Evolutionary conservation across 177 flowering plant species (phyloP).

Genomic region (Vitis hybrid): DNA sequence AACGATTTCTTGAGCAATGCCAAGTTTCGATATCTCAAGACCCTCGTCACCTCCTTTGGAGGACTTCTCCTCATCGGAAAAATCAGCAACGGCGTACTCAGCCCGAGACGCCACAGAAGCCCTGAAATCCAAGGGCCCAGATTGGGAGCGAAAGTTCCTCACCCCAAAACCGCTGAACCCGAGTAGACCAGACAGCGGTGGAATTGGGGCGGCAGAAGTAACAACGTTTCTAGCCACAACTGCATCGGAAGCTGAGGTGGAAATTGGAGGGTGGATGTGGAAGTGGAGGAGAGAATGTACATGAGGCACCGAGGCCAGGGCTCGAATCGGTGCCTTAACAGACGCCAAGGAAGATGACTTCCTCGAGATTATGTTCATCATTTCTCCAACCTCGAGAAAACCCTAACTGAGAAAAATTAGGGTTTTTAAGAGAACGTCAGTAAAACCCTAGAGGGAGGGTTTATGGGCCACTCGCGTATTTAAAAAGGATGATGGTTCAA

Average conservation of each 20-base stretch:
- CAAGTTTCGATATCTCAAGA: slow-evolving; percentile 79
- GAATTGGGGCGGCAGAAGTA: neutral
- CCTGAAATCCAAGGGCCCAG: slow-evolving; percentile 34
- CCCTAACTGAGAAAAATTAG: no score
- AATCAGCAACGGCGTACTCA: slow-evolving; percentile 43
- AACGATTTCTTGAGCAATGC: slow-evolving; percentile 62
- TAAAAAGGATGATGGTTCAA: no score
- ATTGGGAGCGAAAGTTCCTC: slow-evolving; percentile 38
- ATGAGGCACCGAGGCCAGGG: slow-evolving; percentile 16
- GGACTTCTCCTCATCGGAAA: slow-evolving; percentile 40
- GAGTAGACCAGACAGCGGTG: neutral
- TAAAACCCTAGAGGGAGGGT: no score
- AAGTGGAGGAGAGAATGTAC: slow-evolving; percentile 14
- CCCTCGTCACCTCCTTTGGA: slow-evolving; percentile 43
- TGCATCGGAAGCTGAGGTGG: neutral
- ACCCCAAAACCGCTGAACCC: slow-evolving; percentile 5
- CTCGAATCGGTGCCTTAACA: slow-evolving; percentile 24
- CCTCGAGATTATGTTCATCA: slow-evolving; percentile 11
- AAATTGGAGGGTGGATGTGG: neutral
- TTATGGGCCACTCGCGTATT: no score
- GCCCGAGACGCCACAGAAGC: slow-evolving; percentile 30
- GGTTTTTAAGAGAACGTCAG: no score
- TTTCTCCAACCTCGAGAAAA: neutral
- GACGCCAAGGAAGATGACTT: slow-evolving; percentile 20
- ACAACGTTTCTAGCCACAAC: neutral